Base-by-base conservation (phyloP, 1,139 yeast species). In the Chernovozyma aurita region DNA sequence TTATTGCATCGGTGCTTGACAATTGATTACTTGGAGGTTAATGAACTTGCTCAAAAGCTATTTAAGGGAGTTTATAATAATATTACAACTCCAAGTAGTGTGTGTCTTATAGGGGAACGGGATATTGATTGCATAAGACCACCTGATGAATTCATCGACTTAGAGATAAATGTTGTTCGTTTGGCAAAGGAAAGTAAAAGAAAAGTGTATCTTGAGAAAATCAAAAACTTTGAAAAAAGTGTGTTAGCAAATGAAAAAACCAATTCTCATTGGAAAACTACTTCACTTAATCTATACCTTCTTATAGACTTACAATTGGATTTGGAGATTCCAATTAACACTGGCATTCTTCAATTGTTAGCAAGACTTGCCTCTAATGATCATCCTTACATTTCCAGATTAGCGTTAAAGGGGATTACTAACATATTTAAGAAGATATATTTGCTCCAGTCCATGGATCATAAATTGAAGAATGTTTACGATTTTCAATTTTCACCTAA, bases 341-440 rank as follows among this genome's bases (percentile, higher is more conserved):
- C 63, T 4, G 63, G 65, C 1, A 65, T 75, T 1, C 52, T 84
- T 14, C 58, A 59, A 22, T 52, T 74, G 7, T 63, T 88, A 32
- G 65, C 77, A 12, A 61, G 66, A 12, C 75, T 75, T 31, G 74
- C 86, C 0, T 60, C 76, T n/a, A 71, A 76, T 17, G 78, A 78
- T 27, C 96, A 88, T 55, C 97, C 97, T 0, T 63, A 74, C 3
- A 65, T 86, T 30, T 72, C 90, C 1, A 72, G 80, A 38, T 59
- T 76, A 31, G 82, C 86, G 11, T 63, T 83, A 40, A 78, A 76
- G 40, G 85, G 90, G 11, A 55, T 84, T 16, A 65, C 83, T 3
- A 70, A 76, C 27, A 50, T 85, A 14, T 55, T 82, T 25, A 74
- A 72, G 41, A 76, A 78, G 39, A 54, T 80, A 11, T 63, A 71